Base-by-base conservation (phyloP, 1,139 yeast species). In the Geotrichum reessii region DNA sequence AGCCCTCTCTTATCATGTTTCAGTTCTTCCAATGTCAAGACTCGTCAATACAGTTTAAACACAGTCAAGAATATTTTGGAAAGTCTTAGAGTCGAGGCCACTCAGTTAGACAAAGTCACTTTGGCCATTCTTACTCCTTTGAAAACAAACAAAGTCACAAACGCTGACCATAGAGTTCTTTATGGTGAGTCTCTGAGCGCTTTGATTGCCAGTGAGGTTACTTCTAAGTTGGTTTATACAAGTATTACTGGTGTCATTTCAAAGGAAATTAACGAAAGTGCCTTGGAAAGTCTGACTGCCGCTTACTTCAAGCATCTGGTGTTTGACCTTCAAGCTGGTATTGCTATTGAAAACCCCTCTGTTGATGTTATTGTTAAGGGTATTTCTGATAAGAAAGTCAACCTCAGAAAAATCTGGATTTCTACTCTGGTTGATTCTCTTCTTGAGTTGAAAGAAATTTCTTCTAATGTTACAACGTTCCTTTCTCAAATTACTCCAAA, bases 241-340 rank as follows among this genome's bases (percentile, higher is more conserved):
- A 76, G 74, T 0, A 67, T 90, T 44, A 63, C 78, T 1, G 78
- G 86, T 1, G 73, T 83, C 19, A 76, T 86, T 8, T 65, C 80
- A 0, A 91, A 89, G 66, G 98, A 92, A 67, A 81, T 83, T 57
- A 89, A 90, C 65, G 98, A 93, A 69, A 49, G 65, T 1, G 83
- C 89, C 0, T 76, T 90, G 54, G 63, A 74, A 1, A 74, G 76
- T 5, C 75, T 83, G 62, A 74, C 86, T n/a, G 71, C 73, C n/a
- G 76, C 84, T 0, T 80, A 81, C 62, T 77, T 80, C 54, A 64
- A 65, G 27, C 85, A 80, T 64, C 74, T 78, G 46, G 69, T 76
- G 27, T 64, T 58, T 58, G 58, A 53, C 47, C 64, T 66, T 17
- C 57, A 44, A 7, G 53, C 53, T 31, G 63, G 59, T n/a, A 56